Evolutionary conservation across 257 asterid species (phyloP).

Genomic region (Gynochthodes officinalis): DNA sequence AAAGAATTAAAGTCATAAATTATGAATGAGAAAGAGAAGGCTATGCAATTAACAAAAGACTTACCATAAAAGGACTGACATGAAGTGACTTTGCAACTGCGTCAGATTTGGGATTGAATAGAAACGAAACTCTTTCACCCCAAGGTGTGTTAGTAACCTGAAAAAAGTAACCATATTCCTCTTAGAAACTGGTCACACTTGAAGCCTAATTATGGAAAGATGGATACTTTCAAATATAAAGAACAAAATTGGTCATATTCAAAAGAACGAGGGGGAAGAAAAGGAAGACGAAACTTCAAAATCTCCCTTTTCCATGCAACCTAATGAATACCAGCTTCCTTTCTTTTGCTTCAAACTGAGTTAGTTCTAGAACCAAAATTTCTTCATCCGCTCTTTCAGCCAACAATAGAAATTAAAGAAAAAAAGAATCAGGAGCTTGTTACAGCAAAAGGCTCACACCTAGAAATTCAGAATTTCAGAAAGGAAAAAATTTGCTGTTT

Average conservation of each 20-base stretch:
- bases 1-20: not conserved
- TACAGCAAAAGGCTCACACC: not conserved
- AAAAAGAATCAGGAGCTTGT: not conserved
- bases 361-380: not conserved
- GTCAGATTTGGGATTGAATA: slow-evolving; percentile 80
- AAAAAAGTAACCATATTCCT: slow-evolving; percentile 23
- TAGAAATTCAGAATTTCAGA: not conserved
- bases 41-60: slow-evolving; percentile 18
- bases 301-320: not conserved
- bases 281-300: not conserved
- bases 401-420: not conserved
- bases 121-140: slow-evolving; percentile 89
- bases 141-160: slow-evolving; percentile 97
- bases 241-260: not conserved
- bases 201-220: not conserved
- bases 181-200: slow-evolving; percentile 11
- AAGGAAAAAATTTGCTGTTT: no score
- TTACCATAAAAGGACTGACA: slow-evolving; percentile 97
- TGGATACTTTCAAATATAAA: no score
- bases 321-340: not conserved
- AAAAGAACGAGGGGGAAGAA: no score
- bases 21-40: not conserved
- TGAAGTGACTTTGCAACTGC: slow-evolving; percentile 91
- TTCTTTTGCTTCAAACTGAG: not conserved
- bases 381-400: not conserved